Base-by-base conservation (phyloP, 1,139 yeast species). In the Blastobotrys persicus region DNA sequence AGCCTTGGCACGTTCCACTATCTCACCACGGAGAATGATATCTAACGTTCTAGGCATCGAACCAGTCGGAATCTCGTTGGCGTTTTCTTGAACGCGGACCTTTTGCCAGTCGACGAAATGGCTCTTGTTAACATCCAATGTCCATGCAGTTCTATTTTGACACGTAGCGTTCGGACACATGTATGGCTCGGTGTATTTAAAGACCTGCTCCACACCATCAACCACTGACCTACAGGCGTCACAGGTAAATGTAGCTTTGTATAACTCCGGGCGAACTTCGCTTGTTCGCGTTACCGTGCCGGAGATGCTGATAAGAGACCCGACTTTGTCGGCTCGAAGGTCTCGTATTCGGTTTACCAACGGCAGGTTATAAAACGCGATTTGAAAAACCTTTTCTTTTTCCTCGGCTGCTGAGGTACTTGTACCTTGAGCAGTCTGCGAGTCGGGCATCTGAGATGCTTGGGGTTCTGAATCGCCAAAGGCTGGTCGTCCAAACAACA, bases 31-130 rank as follows among this genome's bases (percentile, higher is more conserved):
- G 50, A 92, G 72, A 49, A 92, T 86, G 23, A 92, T 95, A 67
- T 92, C 98, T 58, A 92, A 71, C 7, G 98, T 92, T 67, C 99
- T 80, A 33, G 99, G 99, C 99, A 92, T 92, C 1, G 97, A 88
- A 28, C 99, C 99, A 0, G 97, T 89, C 23, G 99, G 99, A 52
- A 92, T 92, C 69, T 92, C 98, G 60, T 78, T 86, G 13, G 98
- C 81, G 63, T 92, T 94, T 66, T 92, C 99, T 67, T 92, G 99
- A 54, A 92, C 86, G 59, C 98, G 79, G 19, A 91, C 95, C 59
- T 88, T 86, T 69, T 92, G 99, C 99, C 99, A 92, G 73, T 92
- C 98, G 55, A 88, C 77, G 62, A 92, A 92, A 56, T 84, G 88
- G 0, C 96, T 88, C 67, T 89, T 88, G 26, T 87, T 68, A 16